phyloP scores from a whole-genome alignment of 192 early-diverging fungal species.

The Powellomyces hirtus region DNA sequence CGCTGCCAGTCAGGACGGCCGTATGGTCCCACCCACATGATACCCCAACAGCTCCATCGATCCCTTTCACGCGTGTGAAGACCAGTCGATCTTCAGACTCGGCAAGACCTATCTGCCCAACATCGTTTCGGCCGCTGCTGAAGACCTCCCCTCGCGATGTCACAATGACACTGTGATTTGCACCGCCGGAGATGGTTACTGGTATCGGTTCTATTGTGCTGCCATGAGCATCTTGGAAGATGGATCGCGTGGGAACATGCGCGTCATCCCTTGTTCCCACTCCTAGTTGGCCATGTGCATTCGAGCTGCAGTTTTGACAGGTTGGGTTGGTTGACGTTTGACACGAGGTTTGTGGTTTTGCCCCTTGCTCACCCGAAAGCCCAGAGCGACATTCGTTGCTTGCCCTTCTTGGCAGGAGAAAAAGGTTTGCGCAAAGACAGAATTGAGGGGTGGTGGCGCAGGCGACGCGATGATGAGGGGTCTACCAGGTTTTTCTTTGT shows the following conservation, averaged over 20 bases:
- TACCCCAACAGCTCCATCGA: conserved; percentile 13
- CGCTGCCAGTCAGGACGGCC: conserved; percentile 10
- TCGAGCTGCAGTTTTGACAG: too few species aligned
- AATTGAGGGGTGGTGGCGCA: too few species aligned
- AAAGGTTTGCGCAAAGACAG: too few species aligned
- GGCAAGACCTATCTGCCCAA: conserved; percentile 43
- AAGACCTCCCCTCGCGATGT: conserved; percentile 36
- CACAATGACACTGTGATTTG: conserved; percentile 66
- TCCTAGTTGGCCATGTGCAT: conserved; percentile 68
- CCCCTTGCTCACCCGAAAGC: too few species aligned
- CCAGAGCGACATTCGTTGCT: too few species aligned
- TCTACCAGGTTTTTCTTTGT: too few species aligned
- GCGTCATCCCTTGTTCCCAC: conserved; percentile 49
- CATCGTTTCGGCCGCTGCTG: conserved; percentile 49
- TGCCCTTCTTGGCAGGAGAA: too few species aligned
- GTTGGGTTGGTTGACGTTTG: too few species aligned
- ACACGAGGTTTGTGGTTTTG: too few species aligned
- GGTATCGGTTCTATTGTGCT: conserved; percentile 14
- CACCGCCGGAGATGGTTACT: conserved; percentile 53
- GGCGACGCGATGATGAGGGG: too few species aligned
- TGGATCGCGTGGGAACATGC: conserved; percentile 18
- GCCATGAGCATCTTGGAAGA: background rate
- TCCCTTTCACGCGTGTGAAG: background rate
- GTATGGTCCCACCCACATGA: conserved; percentile 69
- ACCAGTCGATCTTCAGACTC: background rate